phyloP scores from a whole-genome alignment of 2,329 filamentous ascomycete species.

The Dactylonectria estremocensis region DNA sequence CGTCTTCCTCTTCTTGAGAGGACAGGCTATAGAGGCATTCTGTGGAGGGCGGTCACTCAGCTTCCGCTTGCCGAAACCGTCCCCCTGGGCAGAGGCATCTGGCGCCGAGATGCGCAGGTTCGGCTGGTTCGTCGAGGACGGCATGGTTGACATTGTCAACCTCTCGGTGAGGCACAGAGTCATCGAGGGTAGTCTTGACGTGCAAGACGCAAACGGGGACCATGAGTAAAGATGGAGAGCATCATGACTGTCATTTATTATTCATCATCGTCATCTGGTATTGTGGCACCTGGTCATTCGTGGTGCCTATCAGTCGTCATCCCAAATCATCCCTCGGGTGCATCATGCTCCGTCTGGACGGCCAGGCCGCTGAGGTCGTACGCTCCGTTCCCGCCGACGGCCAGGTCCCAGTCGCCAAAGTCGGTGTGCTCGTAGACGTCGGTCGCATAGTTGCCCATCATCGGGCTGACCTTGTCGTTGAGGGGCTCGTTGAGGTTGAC shows the following conservation, averaged over 20 bases:
- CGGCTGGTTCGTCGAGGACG: slow-evolving; percentile 52
- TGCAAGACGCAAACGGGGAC: slow-evolving; percentile 38
- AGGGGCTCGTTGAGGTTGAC: slow-evolving; percentile 53
- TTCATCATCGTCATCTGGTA: slow-evolving; percentile 3
- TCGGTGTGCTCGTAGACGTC: slow-evolving; percentile 52
- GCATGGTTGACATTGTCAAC: slow-evolving; percentile 47
- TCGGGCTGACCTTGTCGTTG: slow-evolving; percentile 49
- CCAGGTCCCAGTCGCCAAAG: slow-evolving; percentile 54
- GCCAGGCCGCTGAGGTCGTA: slow-evolving; percentile 50
- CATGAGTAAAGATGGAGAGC: slow-evolving; percentile 34
- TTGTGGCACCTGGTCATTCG: too few relatives aligned
- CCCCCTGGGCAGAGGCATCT: slow-evolving; percentile 22
- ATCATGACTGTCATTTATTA: slow-evolving; percentile 5
- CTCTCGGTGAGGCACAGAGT: slow-evolving; percentile 41
- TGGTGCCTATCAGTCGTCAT: slow-evolving; percentile 25
- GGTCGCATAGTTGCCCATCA: slow-evolving; percentile 45
- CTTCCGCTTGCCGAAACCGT: slow-evolving; percentile 46
- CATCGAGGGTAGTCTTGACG: slow-evolving; percentile 37
- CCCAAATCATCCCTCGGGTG: slow-evolving; percentile 43
- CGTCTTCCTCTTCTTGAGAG: slow-evolving; percentile 45
- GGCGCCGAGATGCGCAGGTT: slow-evolving; percentile 41
- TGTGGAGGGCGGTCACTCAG: slow-evolving; percentile 50
- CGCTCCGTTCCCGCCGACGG: slow-evolving; percentile 44
- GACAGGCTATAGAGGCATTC: slow-evolving; percentile 49
- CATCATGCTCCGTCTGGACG: slow-evolving; percentile 45